Percentiles rank a stretch among this genome's conserved stretches.
Evolutionary conservation across 176 grass and related monocot species (phyloP).

Genomic region (Tillandsia fasciculata): DNA sequence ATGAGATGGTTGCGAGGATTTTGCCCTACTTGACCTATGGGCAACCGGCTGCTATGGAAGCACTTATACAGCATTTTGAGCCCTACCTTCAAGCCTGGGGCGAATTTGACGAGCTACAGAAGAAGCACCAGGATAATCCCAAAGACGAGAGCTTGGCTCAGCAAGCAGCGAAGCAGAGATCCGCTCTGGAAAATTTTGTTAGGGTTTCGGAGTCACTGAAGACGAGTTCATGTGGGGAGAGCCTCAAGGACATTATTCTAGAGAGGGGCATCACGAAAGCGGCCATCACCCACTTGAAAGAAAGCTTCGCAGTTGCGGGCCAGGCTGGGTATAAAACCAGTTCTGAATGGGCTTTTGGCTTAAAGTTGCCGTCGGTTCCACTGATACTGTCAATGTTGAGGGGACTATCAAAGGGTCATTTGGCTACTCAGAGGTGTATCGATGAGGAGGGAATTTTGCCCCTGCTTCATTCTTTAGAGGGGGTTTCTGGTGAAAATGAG

Average conservation of each 20-base stretch:
- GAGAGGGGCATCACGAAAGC: slow-evolving; percentile 64
- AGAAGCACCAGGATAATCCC: slow-evolving; percentile 59
- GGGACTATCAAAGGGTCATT: slow-evolving; percentile 90
- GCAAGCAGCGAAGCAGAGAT: slow-evolving; percentile 56
- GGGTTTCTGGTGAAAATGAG: slow-evolving; percentile 87
- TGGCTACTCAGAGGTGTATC: slow-evolving; percentile 76
- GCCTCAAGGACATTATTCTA: slow-evolving; percentile 94
- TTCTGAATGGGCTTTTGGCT: slow-evolving; percentile 62
- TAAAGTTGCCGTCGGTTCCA: slow-evolving; percentile 81
- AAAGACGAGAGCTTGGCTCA: slow-evolving; percentile 65
- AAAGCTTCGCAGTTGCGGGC: slow-evolving; percentile 54
- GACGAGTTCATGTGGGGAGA: slow-evolving; percentile 89
- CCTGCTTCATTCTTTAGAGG: slow-evolving; percentile 85
- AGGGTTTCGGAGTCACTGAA: slow-evolving; percentile 96
- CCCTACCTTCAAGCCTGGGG: slow-evolving; percentile 77
- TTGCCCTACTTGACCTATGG: slow-evolving; percentile 96
- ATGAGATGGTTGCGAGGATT: slow-evolving; percentile 99
- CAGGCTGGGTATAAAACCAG: slow-evolving; percentile 53
- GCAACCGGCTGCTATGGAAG: slow-evolving; percentile 83
- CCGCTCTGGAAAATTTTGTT: slow-evolving; percentile 87
- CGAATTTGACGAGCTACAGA: slow-evolving; percentile 69
- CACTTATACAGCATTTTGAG: slow-evolving; percentile 90
- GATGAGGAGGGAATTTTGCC: slow-evolving; percentile 82
- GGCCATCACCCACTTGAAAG: slow-evolving; percentile 68
- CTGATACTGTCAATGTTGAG: slow-evolving; percentile 85